These are phyloP conservation scores for Aspergillus ibericus DNA, from an alignment of 2,329 filamentous ascomycete species.

Conservation along the genomic window DNA sequence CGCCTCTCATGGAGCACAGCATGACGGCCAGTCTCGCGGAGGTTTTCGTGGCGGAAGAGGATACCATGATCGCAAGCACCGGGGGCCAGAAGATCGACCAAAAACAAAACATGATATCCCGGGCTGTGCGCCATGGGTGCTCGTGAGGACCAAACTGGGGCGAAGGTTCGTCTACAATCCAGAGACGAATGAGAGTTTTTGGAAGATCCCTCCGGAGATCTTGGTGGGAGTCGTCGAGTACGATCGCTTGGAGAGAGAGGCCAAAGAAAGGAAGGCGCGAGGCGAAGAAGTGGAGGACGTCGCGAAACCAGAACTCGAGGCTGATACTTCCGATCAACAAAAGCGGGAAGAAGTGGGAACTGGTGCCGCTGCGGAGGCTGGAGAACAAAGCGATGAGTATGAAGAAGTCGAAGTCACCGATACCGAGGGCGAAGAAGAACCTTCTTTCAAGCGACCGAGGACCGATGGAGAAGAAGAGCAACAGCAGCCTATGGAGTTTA, in stretches of 20 bases:
- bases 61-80: slow-evolving; percentile 60
- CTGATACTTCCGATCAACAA: slow-evolving; percentile 8
- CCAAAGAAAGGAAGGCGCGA: slow-evolving; percentile 57
- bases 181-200: slow-evolving; percentile 83
- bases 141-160: slow-evolving; percentile 90
- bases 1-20: slow-evolving; percentile 15
- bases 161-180: slow-evolving; percentile 89
- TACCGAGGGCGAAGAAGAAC: slow-evolving; percentile 53
- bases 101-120: slow-evolving; percentile 78
- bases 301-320: slow-evolving; percentile 20
- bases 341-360: slow-evolving; percentile 18
- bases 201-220: slow-evolving; percentile 88
- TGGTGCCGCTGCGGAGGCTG: slow-evolving; percentile 36
- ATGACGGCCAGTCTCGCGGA: slow-evolving; percentile 46
- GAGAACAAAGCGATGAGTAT: slow-evolving; percentile 67
- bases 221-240: slow-evolving; percentile 72
- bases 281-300: slow-evolving; percentile 27
- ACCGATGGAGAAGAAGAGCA: slow-evolving; percentile 52
- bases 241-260: slow-evolving; percentile 69
- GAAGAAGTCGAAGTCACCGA: slow-evolving; percentile 75
- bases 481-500: slow-evolving; percentile 68
- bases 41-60: slow-evolving; percentile 53
- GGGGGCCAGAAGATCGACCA: slow-evolving; percentile 76
- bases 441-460: slow-evolving; percentile 53
- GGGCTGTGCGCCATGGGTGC: slow-evolving; percentile 78